Conservation (phyloP, 225 moss, liverwort and hornwort genomes). For the Ulota crispa region DNA sequence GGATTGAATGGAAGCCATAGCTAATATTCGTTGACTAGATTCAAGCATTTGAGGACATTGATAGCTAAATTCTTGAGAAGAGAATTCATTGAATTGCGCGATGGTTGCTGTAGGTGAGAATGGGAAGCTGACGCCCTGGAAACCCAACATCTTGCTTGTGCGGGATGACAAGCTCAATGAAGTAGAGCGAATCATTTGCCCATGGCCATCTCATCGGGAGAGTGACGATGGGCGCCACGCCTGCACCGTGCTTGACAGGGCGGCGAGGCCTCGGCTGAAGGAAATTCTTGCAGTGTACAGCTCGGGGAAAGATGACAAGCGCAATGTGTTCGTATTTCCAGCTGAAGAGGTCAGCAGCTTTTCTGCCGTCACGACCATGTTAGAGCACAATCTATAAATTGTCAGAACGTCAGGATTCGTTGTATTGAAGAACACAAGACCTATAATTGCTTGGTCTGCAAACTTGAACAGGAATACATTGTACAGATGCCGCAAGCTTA, state of each 20-base stretch:
- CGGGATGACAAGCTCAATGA: slow-evolving; percentile 48
- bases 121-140: slow-evolving; percentile 36
- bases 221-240: slow-evolving; percentile 43
- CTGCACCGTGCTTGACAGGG: slow-evolving; percentile 33
- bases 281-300: slow-evolving; percentile 85
- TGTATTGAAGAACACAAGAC: background rate
- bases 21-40: background rate
- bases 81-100: background rate
- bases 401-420: background rate
- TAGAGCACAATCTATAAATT: background rate
- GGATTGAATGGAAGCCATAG: background rate
- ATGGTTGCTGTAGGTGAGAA: slow-evolving; percentile 24
- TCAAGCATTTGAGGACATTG: background rate
- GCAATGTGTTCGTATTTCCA: slow-evolving; percentile 76
- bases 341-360: slow-evolving; percentile 56
- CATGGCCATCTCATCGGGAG: slow-evolving; percentile 40
- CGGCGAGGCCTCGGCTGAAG: slow-evolving; percentile 53
- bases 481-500: background rate
- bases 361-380: background rate
- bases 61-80: background rate
- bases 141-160: slow-evolving; percentile 61
- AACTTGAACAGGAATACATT: background rate
- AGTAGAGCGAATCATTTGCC: slow-evolving; percentile 53
- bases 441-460: background rate
- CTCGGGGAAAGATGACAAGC: slow-evolving; percentile 63